Evolutionary conservation across 2,329 filamentous ascomycete genomes (phyloP), one percentile per base, ranked within the genome.

Genomic region (Leptographium procerum): DNA sequence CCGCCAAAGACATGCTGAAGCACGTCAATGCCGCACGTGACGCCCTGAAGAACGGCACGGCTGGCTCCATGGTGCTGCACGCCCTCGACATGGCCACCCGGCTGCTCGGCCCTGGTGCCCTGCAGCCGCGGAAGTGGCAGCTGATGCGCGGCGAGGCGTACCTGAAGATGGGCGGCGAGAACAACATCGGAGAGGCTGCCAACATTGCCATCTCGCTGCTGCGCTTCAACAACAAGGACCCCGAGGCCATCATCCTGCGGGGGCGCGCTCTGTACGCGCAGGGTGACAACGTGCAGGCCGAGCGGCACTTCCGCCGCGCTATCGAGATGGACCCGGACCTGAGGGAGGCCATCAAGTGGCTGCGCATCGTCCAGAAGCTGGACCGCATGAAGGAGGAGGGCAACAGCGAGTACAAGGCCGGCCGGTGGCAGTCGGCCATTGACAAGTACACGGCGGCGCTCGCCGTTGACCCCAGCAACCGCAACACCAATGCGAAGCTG

Each of bases 301-400:
- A 96, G 50, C 88, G 92, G 69, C 89, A 95, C 71, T 94, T 97
- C 76, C 84, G 90, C 64, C 89, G 94, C 75, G 94, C 92, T 24
- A 76, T 96, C 58, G 88, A 81, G 70, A 90, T 91, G 70, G 94
- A 97, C 66, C 94, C 94, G 10, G 94, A 99, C 71, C 94, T 88
- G 76, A 86, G 84, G 66, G 86, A 89, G 63, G 92, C 91, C 9
- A 83, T 96, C 66, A 95, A 91, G 75, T 92, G 89, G 75, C 78
- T 97, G 61, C 84, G 89, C 61, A 88, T 88, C 69, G 90, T 96
- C 51, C 91, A 95, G 75, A 95, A 91, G 74, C 81, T 99, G 26
- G 88, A 95, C 67, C 84, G 88, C 61, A 92, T 90, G 79, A 97
- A 97, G 78, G 88, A 94, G 65, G 90, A 96, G 66, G 94, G 94